A percentile compares a stretch with the other conserved stretches of the same genome.
These are phyloP conservation scores for Thelonectria rubi DNA, from an alignment of 2,329 filamentous ascomycete species.

Conservation along the genomic window DNA sequence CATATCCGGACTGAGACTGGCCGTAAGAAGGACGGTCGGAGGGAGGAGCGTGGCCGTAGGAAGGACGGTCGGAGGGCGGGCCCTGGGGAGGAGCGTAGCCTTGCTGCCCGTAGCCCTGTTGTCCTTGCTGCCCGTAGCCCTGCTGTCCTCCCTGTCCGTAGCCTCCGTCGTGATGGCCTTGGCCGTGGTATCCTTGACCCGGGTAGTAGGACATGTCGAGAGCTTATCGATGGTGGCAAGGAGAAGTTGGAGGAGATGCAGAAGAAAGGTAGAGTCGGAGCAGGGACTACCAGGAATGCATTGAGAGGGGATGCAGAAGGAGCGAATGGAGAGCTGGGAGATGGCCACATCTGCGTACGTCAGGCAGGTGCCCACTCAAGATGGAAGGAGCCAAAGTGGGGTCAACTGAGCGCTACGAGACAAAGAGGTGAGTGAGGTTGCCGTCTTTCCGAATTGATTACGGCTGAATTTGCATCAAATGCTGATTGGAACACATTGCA, in stretches of 20 bases:
- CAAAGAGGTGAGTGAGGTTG: too few species aligned
- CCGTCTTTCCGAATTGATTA: too few species aligned
- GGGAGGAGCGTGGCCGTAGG: too few species aligned
- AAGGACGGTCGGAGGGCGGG: conserved; percentile 44
- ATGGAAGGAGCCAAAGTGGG: too few species aligned
- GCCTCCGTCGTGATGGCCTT: conserved; percentile 43
- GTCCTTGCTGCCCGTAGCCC: neutral
- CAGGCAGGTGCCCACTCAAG: too few species aligned
- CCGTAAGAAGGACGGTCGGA: too few species aligned
- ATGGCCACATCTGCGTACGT: neutral
- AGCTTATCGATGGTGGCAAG: neutral
- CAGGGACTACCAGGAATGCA: neutral
- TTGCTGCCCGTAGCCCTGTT: conserved; percentile 19
- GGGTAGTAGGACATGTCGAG: conserved; percentile 52
- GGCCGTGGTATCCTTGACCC: conserved; percentile 52
- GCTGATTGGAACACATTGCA: too few species aligned
- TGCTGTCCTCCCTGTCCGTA: conserved; percentile 16
- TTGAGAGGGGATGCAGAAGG: conserved; percentile 7
- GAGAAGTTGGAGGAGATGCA: neutral
- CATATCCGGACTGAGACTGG: too few species aligned
- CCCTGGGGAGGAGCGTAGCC: conserved; percentile 42
- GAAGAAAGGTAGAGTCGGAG: neutral
- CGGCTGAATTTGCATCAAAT: too few species aligned
- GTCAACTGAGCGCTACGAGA: too few species aligned
- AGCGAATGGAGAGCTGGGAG: conserved; percentile 1